Evolutionary conservation across 2,329 filamentous ascomycete species (phyloP), one percentile per base, ranked within the genome.

Genomic region (Coniochaeta hoffmannii): DNA sequence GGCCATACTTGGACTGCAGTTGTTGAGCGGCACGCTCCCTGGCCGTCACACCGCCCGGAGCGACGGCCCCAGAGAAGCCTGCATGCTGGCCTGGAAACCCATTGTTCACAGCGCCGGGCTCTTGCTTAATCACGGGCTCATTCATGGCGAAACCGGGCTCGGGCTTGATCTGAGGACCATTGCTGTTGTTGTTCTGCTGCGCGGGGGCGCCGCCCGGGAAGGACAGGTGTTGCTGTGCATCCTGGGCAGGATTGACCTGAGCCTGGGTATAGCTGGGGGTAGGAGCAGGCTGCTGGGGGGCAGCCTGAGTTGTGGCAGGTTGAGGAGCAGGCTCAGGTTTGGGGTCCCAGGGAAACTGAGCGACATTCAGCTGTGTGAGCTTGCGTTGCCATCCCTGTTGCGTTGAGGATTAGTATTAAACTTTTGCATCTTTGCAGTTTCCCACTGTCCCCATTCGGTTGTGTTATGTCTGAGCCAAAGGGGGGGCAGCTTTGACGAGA

Each of bases 341-440:
- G 44, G 94, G 93, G 68, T 99, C 94, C 94, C 94, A 99, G 11
- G 94, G 93, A 69, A 97, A 97, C 56, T 83, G 78, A 57, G 94
- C 94, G 59, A 97, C 87, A 62, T 88, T 85, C 61, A 95, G 85
- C 63, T 85, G 84, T 1, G 92, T 88, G 34, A 99, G 80, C 73
- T 95, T 97, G 65, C 86, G 80, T 77, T 97, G 92, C 94, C 94
- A 99, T 74, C 87, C 89, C 92, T 97, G 68, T 59, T 41, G 3
- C 6, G 14, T 26, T 46, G 12, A 5, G 41, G 36, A 17, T 46
- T 46, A 46, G 41, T 46, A 11, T 4, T 3, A 15, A 2, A 15
- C n/a, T 19, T 26, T 24, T 14, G n/a, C 10, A 12, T 28, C 22
- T n/a, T n/a, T 11, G 22, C 26, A 22, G 14, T 19, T 26, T 19